These are phyloP conservation scores for Trypanosomatidae sp. DNA, from an alignment of 208 protist genomes.

Conservation along the genomic window DNA sequence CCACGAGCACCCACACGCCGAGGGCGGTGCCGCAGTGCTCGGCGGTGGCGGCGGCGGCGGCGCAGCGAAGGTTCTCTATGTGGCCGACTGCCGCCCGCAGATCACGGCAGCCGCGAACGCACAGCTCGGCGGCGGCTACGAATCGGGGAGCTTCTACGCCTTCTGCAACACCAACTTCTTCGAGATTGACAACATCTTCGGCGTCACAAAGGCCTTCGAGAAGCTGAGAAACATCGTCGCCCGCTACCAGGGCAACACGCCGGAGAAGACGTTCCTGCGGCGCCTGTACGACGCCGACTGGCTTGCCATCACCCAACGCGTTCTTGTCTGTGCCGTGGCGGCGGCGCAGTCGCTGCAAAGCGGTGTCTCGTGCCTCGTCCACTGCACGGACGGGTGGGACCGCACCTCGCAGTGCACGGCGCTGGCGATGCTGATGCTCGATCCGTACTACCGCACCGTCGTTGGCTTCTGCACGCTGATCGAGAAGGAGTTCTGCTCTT, in stretches of 20 bases:
- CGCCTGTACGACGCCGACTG: conserved; percentile 65
- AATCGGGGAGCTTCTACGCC: conserved; percentile 59
- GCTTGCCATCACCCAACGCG: conserved; percentile 60
- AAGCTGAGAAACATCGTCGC: conserved; percentile 62
- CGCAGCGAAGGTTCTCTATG: conserved; percentile 36
- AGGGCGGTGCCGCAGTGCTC: too few relatives aligned
- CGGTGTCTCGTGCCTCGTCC: conserved; percentile 84
- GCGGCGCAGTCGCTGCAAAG: conserved; percentile 49
- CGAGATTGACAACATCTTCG: conserved; percentile 92
- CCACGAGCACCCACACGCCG: background rate
- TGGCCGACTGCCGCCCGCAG: conserved; percentile 79
- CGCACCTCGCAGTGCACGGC: conserved; percentile 90
- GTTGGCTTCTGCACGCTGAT: conserved; percentile 93
- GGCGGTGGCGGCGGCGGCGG: background rate
- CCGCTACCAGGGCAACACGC: conserved; percentile 47
- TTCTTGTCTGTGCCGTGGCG: conserved; percentile 47
- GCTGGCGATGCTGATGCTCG: conserved; percentile 90
- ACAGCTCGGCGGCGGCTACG: conserved; percentile 82
- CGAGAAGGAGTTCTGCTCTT: conserved; percentile 95
- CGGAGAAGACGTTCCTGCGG: conserved; percentile 50
- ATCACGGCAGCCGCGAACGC: conserved; percentile 64
- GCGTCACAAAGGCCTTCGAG: conserved; percentile 54
- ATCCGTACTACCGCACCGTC: conserved; percentile 95
- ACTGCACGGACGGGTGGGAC: conserved; percentile 97
- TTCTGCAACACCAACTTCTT: conserved; percentile 80